Evolutionary conservation across 1,284 basidiomycete species (phyloP).

Genomic region (Sanghuangporus weigelae): DNA sequence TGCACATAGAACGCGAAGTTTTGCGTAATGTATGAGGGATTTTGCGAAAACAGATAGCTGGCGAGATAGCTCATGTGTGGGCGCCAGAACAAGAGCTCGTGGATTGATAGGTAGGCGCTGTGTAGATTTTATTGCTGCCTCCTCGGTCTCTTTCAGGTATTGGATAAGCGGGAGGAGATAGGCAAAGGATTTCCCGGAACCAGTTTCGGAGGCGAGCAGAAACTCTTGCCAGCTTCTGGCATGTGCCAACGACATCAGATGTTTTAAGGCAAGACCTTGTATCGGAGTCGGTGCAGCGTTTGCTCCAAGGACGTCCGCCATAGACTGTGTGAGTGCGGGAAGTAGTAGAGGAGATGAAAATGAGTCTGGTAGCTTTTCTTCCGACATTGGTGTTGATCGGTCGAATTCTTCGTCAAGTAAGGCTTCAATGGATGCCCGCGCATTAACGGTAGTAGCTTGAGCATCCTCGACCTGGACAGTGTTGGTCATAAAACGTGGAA

Average conservation of each 20-base stretch:
- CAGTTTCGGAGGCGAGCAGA: constrained; percentile 82
- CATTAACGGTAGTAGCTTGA: constrained; percentile 9
- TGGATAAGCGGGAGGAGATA: constrained; percentile 82
- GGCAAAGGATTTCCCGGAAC: constrained; percentile 87
- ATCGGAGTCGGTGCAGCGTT: constrained; percentile 63
- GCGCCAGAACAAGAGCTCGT: constrained; percentile 74
- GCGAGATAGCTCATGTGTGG: constrained; percentile 82
- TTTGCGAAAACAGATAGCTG: constrained; percentile 76
- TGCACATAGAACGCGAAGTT: constrained; percentile 69
- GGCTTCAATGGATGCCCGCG: constrained; percentile 21
- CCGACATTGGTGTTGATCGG: constrained; percentile 22
- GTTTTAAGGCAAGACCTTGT: constrained; percentile 63
- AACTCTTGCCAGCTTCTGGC: constrained; percentile 37
- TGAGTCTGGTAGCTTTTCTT: constrained; percentile 21
- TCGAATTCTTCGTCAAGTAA: constrained; percentile 38
- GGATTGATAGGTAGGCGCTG: constrained; percentile 42
- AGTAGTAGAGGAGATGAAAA: constrained; percentile 68
- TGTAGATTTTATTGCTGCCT: constrained; percentile 16
- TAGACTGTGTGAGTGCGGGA: constrained; percentile 50
- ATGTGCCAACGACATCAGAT: constrained; percentile 36
- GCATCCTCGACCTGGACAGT: neutral
- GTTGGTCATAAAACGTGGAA: too few relatives aligned
- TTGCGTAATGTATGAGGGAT: constrained; percentile 64
- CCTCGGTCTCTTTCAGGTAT: constrained; percentile 61
- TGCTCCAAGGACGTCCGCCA: constrained; percentile 52